These are phyloP conservation scores for Irpex lacteus DNA, from an alignment of 1,284 basidiomycete species.

Conservation along the genomic window DNA sequence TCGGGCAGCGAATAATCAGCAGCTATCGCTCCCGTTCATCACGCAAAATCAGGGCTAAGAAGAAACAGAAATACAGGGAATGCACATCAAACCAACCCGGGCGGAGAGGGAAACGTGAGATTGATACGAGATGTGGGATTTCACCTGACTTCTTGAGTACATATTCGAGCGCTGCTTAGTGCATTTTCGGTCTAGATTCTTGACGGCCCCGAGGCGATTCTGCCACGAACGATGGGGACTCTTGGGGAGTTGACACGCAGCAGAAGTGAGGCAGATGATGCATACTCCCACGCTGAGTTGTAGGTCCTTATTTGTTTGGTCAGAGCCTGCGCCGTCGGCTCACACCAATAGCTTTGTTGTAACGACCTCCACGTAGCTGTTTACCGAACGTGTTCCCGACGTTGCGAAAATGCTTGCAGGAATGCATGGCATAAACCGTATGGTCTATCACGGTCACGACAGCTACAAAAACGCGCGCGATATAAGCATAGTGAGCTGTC, in stretches of 20 bases:
- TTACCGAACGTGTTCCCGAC: too few species aligned
- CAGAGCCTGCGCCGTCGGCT: background rate
- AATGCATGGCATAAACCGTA: too few species aligned
- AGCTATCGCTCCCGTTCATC: background rate
- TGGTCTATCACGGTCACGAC: too few species aligned
- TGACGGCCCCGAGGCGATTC: background rate
- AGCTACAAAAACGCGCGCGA: too few species aligned
- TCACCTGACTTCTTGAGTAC: background rate
- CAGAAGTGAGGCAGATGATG: background rate
- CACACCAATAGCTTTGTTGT: background rate
- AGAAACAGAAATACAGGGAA: background rate
- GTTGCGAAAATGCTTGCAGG: too few species aligned
- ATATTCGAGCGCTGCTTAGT: background rate
- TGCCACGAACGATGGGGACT: background rate
- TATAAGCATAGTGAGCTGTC: too few species aligned
- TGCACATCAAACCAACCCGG: background rate
- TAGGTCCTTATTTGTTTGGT: constrained; percentile 1
- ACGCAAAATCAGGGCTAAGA: constrained; percentile 1
- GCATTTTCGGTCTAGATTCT: constrained; percentile 2
- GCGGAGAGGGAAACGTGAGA: background rate
- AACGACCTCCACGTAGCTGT: too few species aligned
- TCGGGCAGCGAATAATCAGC: background rate
- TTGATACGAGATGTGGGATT: background rate
- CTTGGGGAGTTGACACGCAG: background rate
- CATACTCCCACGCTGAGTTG: background rate